These are phyloP conservation scores for Capsicum rhomboideum DNA, from an alignment of 257 asterid species.

Conservation along the genomic window DNA sequence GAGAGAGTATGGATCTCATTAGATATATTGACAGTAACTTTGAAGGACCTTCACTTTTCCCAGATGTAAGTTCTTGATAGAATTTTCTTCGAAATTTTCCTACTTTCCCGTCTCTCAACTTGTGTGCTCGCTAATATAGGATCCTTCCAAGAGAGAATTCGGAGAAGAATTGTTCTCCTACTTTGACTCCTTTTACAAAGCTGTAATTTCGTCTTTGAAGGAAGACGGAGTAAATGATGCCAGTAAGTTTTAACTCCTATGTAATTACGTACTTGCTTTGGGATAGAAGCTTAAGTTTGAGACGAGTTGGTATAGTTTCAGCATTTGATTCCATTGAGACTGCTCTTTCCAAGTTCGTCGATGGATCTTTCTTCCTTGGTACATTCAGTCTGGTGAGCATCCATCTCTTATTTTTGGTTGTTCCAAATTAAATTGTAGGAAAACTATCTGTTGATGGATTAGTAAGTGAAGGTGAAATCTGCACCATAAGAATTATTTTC, in stretches of 20 bases:
- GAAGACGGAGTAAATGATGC: constrained; percentile 37
- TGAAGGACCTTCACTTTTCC: constrained; percentile 79
- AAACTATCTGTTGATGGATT: neutral
- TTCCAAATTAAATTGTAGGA: neutral
- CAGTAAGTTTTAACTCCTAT: constrained; percentile 20
- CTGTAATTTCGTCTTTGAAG: constrained; percentile 44
- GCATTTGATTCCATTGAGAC: constrained; percentile 62
- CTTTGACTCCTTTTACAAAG: constrained; percentile 39
- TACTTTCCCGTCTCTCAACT: neutral
- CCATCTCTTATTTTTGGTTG: neutral
- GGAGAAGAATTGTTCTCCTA: constrained; percentile 56
- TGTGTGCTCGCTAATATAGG: constrained; percentile 27
- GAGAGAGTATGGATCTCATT: constrained; percentile 90
- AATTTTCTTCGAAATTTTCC: neutral
- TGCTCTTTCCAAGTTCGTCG: constrained; percentile 60
- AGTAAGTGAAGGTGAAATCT: neutral
- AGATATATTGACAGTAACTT: constrained; percentile 57
- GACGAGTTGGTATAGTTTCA: constrained; percentile 24
- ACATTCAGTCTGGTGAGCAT: constrained; percentile 61
- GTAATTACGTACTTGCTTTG: neutral
- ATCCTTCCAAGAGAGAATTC: constrained; percentile 41
- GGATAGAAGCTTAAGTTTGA: neutral
- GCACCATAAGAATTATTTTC: neutral
- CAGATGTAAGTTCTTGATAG: constrained; percentile 44
- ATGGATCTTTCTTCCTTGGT: constrained; percentile 81